Evolutionary conservation across 345 rosid species (phyloP), one percentile per base, ranked within the genome.

Genomic region (Brassica rapa): DNA sequence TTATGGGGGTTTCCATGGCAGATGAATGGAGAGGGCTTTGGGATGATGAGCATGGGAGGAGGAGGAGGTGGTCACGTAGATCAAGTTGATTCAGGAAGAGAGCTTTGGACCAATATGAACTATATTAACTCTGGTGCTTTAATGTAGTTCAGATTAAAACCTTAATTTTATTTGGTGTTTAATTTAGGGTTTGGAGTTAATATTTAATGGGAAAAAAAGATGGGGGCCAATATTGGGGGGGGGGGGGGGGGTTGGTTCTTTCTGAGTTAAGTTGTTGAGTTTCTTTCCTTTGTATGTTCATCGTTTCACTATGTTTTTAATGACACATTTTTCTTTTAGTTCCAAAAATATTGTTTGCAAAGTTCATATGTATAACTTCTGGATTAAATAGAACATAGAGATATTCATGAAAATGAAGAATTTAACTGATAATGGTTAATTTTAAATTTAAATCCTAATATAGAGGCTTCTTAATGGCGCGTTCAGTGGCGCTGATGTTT

Each of bases 1-100:
- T 73, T 88, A 67, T 86, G 87, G 90, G 94, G 94, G 5, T 86
- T 83, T 70, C 98, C 96, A 21, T 93, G 98, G 97, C 91, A 88
- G 74, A 72, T 80, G 21, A 86, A 78, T 84, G 93, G 86, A 67
- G 90, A 84, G 59, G 6, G 56, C 56, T 51, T 51, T 51, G 56
- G 56, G 7, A 51, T 51, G 56, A 71, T 39, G 62, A 75, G 77
- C 82, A 66, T 80, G 69, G 86, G 76, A 41, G 80, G 56, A 25
- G 74, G 64, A 39, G 43, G 56, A 51, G 56, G 56, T 10, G 66
- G 66, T 62, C 75, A 67, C 66, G 77, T 15, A 4, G 77, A 79
- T 74, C 75, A 74, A 5, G 71, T 86, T 82, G 88, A 87, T 82
- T 79, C 88, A 62, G 87, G 84, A 55, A 81, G 83, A 74, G 90